Base-by-base conservation (phyloP, 352 stramenopile species). In the Globisporangium echinulatum region DNA sequence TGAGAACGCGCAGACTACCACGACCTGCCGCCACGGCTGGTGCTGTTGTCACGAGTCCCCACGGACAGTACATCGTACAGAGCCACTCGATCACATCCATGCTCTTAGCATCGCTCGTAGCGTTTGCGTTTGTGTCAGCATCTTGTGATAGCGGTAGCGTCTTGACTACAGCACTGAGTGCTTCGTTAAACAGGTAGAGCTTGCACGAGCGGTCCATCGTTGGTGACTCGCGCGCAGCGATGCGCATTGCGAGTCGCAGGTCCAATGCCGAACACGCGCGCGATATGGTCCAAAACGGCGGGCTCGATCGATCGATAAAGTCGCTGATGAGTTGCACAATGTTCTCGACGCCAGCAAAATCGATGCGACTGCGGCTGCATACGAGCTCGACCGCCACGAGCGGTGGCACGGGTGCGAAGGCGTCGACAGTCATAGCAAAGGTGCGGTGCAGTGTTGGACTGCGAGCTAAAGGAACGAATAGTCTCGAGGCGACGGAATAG, bases 281-380 rank as follows among this genome's bases (percentile, higher is more conserved):
- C 37, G 55, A 46, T 15, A 53, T 25, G 33, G 5, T 54, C 36
- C 47, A 47, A 37, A 39, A 42, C 11, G 55, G 46, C 46, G 11
- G 19, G 19, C 19, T 25, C 19, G 19, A 25, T 25, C 19, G 19
- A 25, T 25, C 19, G 19, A 25, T 25, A 40, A 60, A 54, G 55
- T 60, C 55, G 9, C 55, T 60, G 44, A 60, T 52, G 55, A 60
- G 46, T 33, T 60, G 25, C 15, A 54, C 44, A 9, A 38, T 19
- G n/a, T 60, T 36, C 43, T n/a, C 15, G 0, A 54, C 7, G 0
- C 46, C 55, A 5, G 37, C 11, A 4, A 60, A 4, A 6, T 61
- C 46, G 6, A 43, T 38, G 55, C 17, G 33, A 17, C 17, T 19
- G 49, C 19, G 19, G 19, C 19, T 2, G 25, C 47, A 61, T 7